Evolutionary conservation across 495 filamentous ascomycete species (phyloP).

Genomic region (Neurospora sp.): DNA sequence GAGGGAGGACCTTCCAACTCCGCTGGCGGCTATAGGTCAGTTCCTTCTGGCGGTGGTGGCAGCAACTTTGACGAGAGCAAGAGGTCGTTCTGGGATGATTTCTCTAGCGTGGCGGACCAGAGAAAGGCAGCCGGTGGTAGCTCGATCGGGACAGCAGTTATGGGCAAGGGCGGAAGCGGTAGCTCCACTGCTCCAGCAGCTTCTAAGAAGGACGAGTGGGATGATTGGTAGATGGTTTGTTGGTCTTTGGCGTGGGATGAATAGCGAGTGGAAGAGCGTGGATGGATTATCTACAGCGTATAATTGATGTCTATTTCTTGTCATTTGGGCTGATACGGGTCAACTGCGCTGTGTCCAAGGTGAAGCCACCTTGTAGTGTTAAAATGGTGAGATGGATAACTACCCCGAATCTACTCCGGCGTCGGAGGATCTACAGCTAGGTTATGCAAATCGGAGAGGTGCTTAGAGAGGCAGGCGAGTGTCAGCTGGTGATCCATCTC

Average conservation of each 20-base stretch:
- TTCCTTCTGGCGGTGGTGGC: constrained; percentile 10
- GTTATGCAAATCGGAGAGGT: neutral
- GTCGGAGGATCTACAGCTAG: neutral
- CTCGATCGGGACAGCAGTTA: constrained; percentile 64
- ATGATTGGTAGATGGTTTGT: constrained; percentile 48
- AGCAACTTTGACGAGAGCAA: constrained; percentile 47
- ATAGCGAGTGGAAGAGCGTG: neutral
- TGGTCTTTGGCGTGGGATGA: neutral
- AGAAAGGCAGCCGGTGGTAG: constrained; percentile 20
- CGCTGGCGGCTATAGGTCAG: constrained; percentile 18
- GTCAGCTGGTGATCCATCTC: neutral
- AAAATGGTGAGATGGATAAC: neutral
- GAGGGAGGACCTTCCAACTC: constrained; percentile 36
- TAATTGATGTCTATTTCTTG: neutral
- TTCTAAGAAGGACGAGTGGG: constrained; percentile 50
- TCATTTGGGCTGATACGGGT: neutral
- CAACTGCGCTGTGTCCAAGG: neutral
- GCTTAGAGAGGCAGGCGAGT: neutral
- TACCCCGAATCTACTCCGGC: neutral
- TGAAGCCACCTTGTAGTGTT: neutral
- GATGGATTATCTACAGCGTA: neutral
- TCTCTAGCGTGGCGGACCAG: constrained; percentile 45
- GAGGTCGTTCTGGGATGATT: constrained; percentile 86
- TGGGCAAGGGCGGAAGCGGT: constrained; percentile 45
- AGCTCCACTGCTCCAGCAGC: constrained; percentile 13